phyloP scores from a whole-genome alignment of 441 rosid genomes.

The Corymbia citriodora region DNA sequence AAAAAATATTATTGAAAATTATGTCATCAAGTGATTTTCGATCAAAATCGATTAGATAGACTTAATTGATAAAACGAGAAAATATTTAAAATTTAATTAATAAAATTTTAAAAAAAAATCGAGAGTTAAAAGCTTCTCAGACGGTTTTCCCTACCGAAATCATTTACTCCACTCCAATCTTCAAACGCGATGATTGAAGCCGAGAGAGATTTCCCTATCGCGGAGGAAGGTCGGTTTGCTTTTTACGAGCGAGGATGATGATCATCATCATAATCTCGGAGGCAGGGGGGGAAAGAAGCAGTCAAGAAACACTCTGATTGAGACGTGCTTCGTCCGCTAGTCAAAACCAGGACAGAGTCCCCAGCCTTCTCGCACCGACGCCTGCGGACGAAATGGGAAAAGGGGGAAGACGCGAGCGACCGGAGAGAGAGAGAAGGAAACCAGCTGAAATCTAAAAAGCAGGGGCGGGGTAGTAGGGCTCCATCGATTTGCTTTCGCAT shows the following conservation, averaged over 20 bases:
- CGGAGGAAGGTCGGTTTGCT: neutral
- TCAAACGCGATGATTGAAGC: neutral
- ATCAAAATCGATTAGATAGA: too few relatives aligned
- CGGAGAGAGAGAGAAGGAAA: neutral
- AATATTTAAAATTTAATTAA: accelerated
- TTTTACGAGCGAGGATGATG: neutral
- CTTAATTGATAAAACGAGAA: accelerated
- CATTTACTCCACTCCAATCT: neutral
- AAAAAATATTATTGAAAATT: too few relatives aligned
- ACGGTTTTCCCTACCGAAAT: neutral
- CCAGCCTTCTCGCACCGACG: neutral
- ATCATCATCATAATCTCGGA: too few relatives aligned
- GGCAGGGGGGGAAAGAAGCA: neutral
- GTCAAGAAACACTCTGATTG: neutral
- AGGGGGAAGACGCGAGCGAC: neutral
- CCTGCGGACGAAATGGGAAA: neutral
- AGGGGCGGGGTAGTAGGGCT: neutral
- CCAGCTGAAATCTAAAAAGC: neutral
- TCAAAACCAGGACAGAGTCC: neutral
- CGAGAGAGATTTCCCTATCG: neutral
- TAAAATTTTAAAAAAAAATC: too few relatives aligned
- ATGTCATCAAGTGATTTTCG: too few relatives aligned
- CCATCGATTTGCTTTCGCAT: neutral
- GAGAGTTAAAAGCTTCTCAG: accelerated
- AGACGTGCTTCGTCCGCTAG: neutral